Base-by-base conservation (phyloP, 2,329 filamentous ascomycete species). In the Verticillium dahliae region DNA sequence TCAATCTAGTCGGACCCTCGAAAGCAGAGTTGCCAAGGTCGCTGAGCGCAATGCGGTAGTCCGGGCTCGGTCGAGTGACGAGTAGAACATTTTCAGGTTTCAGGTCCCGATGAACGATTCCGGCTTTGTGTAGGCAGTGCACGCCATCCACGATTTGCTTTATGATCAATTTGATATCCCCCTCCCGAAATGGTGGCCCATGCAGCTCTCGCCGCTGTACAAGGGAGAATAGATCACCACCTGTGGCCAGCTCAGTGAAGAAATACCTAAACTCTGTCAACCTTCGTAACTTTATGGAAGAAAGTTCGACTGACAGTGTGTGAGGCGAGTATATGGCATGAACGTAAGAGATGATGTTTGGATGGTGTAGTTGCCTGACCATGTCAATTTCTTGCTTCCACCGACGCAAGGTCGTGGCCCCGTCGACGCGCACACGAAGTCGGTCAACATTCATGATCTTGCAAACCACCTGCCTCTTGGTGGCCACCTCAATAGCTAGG, bases 391-490 rank as follows among this genome's bases (percentile, higher is more conserved):
- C 83, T 62, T 80, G 76, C 35, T 79, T 68, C 58, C 79, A 74
- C 7, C 76, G 76, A 7, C 72, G 70, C 9, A 75, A 65, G 13
- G 52, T 56, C 2, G n/a, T 60, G 10, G 41, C 52, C 15, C 18
- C 50, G 22, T 45, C 35, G 9, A 15, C 7, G 7, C 22, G 18
- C n/a, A 65, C 66, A 13, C 31, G 41, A 27, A 55, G 34, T 9
- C 22, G n/a, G 37, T 76, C 74, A 2, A 89, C 68, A 60, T 83
- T 76, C 59, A 90, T 76, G 9, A 90, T 73, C 67, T 92, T 91
- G 76, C 89, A 92, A 11, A 87, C 88, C 22, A 90, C 65, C 67
- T 91, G 89, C 61, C 78, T 80, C 41, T 79, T 77, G 0, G 81
- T 83, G 6, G 71, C 71, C 31, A 75, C 70, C 15, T 90, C 79